Evolutionary conservation across 371 early-diverging fungal genomes (phyloP).

Genomic region (Amoeboaphelidium protococcarum): DNA sequence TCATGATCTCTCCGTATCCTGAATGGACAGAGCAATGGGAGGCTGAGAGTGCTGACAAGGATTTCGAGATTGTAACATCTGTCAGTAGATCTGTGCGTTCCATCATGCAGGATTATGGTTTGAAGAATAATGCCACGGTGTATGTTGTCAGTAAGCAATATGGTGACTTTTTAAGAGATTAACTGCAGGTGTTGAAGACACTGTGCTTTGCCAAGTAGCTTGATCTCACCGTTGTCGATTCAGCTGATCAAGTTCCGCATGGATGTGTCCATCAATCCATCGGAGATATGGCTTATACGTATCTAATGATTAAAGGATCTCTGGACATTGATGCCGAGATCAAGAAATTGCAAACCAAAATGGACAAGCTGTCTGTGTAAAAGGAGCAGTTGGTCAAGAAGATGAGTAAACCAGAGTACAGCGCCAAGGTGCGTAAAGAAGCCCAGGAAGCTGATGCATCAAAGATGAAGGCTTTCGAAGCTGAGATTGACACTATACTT

Average conservation of each 20-base stretch:
- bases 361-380: constrained; percentile 23
- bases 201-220: constrained; percentile 1
- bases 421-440: constrained; percentile 25
- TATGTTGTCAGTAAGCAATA: constrained; percentile 5
- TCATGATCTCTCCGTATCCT: constrained; percentile 17
- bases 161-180: constrained; percentile 1
- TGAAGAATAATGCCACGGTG: constrained; percentile 21
- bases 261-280: constrained; percentile 14
- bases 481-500: constrained; percentile 34
- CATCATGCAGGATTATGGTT: constrained; percentile 34
- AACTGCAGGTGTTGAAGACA: background rate
- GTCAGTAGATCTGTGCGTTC: constrained; percentile 47
- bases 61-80: constrained; percentile 49
- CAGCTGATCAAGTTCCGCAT: constrained; percentile 12
- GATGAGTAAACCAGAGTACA: constrained; percentile 29
- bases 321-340: constrained; percentile 56
- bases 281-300: constrained; percentile 9
- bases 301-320: constrained; percentile 14
- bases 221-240: constrained; percentile 30
- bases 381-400: constrained; percentile 22
- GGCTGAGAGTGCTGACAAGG: constrained; percentile 24
- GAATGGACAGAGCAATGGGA: constrained; percentile 8
- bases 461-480: constrained; percentile 30
- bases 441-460: constrained; percentile 30
- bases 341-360: constrained; percentile 31